Evolutionary conservation across 352 stramenopile species (phyloP).

Genomic region (Salisapilia sapeloensis): DNA sequence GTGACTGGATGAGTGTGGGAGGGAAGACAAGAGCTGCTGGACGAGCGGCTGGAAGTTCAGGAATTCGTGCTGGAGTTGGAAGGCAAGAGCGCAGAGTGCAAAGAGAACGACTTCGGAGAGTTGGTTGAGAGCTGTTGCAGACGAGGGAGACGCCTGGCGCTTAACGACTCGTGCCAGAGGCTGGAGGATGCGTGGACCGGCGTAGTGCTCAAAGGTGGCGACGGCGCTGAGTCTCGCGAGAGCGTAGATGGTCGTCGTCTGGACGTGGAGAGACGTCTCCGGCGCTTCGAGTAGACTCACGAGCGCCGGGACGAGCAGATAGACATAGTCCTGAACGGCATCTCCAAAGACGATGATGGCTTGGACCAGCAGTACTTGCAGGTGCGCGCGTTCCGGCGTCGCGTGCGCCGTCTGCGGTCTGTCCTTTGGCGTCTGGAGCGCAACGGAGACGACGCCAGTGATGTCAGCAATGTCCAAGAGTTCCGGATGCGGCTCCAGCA

Average conservation of each 20-base stretch:
- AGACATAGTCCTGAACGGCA: conserved; percentile 88
- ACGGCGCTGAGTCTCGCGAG: conserved; percentile 44
- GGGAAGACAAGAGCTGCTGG: conserved; percentile 31
- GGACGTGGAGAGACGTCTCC: conserved; percentile 65
- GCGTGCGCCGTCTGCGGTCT: conserved; percentile 7
- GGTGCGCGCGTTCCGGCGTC: conserved; percentile 9
- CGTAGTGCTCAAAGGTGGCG: conserved; percentile 64
- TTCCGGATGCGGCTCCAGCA: conserved; percentile 57
- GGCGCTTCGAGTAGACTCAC: conserved; percentile 87
- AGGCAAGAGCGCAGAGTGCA: conserved; percentile 45
- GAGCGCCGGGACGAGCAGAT: conserved; percentile 87
- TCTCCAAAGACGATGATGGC: conserved; percentile 84
- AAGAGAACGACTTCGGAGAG: conserved; percentile 71
- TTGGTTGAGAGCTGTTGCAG: conserved; percentile 31
- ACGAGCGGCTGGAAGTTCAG: conserved; percentile 60
- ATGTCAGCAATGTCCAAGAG: conserved; percentile 35
- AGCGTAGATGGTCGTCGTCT: conserved; percentile 56
- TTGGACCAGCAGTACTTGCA: conserved; percentile 74
- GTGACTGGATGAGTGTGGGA: conserved; percentile 30
- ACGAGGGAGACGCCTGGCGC: conserved; percentile 44
- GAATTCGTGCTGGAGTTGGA: conserved; percentile 55
- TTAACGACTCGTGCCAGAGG: conserved; percentile 45
- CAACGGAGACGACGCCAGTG: no score
- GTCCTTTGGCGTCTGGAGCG: no score
- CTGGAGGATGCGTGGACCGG: conserved; percentile 49